Base-by-base conservation (phyloP, 1,284 basidiomycete genomes). In the Microbotryum silenes-acaulis region DNA sequence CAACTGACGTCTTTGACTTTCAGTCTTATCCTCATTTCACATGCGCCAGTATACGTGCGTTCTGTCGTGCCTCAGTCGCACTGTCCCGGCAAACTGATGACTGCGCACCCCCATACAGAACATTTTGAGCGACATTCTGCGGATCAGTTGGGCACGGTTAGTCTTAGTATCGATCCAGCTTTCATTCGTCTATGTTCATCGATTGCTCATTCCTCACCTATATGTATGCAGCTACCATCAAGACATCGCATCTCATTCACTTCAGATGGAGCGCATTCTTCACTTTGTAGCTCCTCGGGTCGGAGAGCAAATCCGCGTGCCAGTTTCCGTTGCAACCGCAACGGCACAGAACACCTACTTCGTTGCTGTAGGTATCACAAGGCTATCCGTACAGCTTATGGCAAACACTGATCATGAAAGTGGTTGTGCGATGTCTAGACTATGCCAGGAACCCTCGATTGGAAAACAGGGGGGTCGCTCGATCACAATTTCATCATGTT, bases 401-500 rank as follows among this genome's bases (percentile, higher is more conserved):
- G 29, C 51, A 31, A 45, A 58, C 44, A 3, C 3, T 6, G 7
- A 14, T n/a, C 12, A 45, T 10, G 1, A 6, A 18, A 12, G 14
- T 18, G 33, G 51, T 51, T 21, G n/a, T 45, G 37, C 14, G 48
- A 54, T 56, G 45, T 2, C 20, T 59, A 67, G 61, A 60, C 48
- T 54, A 75, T 79, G 75, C 74, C 79, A 2, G 79, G 79, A 8
- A 75, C 73, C 3, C 63, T 78, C 42, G 77, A 79, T 62, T 79
- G 78, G 70, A 74, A 76, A 33, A 71, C 71, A 29, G 77, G 75
- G 27, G 70, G 77, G 56, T 73, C 75, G 51, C 75, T 77, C 57
- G 75, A 61, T 12, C 44, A 33, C 20, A 51, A 80, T 72, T 93
- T 94, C 74, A 91, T 91, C 54, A 90, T 96, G 84, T 97, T 92